Conservation (phyloP, 1,284 basidiomycete genomes). For the Melampsora abietis-canadensis region DNA sequence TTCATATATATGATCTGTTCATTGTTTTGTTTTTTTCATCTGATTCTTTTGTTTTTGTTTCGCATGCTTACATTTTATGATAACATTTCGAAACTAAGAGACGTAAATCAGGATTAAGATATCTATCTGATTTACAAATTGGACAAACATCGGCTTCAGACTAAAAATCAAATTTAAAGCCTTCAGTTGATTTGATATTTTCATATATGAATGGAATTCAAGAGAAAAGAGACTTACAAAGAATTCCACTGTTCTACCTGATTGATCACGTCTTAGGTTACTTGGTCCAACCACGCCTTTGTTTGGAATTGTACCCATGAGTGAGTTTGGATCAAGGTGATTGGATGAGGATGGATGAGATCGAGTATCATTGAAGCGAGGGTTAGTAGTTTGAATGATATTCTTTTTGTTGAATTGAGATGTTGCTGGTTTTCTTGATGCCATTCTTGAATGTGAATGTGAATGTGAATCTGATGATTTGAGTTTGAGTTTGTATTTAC, state of each 20-base stretch:
- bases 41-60: not conserved
- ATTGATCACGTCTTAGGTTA: conserved; percentile 26
- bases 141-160: conserved; percentile 93
- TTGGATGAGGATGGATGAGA: not conserved
- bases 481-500: no score
- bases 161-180: conserved; percentile 55
- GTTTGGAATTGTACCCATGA: not conserved
- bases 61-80: conserved; percentile 79
- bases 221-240: conserved; percentile 16
- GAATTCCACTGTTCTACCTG: conserved; percentile 35
- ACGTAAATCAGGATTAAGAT: conserved; percentile 88
- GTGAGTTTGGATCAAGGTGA: conserved; percentile 6
- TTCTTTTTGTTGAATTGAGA: not conserved
- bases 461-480: no score
- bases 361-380: not conserved
- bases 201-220: not conserved
- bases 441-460: no score
- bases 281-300: conserved; percentile 27
- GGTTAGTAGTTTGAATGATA: not conserved
- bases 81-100: conserved; percentile 92
- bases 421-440: not conserved
- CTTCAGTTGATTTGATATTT: not conserved
- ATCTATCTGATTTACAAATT: conserved; percentile 93
- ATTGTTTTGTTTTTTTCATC: not conserved
- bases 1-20: not conserved